Evolutionary conservation across 2,329 filamentous ascomycete genomes (phyloP), one percentile per base, ranked within the genome.

Genomic region (Arachnopeziza araneosa): DNA sequence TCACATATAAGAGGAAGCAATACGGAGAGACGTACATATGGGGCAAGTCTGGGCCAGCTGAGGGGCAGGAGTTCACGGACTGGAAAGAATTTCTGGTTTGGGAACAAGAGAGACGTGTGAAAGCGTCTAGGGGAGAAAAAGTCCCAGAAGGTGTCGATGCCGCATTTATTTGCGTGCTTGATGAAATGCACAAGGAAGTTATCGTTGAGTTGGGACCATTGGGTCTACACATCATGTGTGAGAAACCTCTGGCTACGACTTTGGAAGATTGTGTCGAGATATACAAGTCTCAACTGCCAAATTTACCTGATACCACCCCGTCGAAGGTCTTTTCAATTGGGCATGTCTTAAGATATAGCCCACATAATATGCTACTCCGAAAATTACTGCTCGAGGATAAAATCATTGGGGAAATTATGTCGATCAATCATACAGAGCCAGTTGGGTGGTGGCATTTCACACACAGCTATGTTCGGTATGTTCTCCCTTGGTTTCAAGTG

Each of bases 361-460:
- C 93, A 10, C 93, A 97, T 74, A 98, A 98, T 72, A 88, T 91
- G 74, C 77, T 93, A 59, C 80, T 99, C 26, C 85, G 92, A 55
- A 86, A 88, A 70, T 77, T 98, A 19, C 79, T 98, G 5, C 80
- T 92, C 1, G 81, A 89, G 64, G 85, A 96, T 56, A 81, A 82
- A 14, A 83, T 87, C 14, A 88, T 99, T 69, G 95, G 95, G 7
- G 89, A 97, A 58, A 79, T 97, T 30, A 78, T 96, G 56, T 93
- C 89, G 49, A 81, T 96, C 49, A 90, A 96, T 64, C 95, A 98
- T 74, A 95, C 91, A 0, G 95, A 98, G 73, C 95, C 95, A 0
- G 88, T 99, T 0, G 95, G 95, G 0, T 96, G 89, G 87, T 98
- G 92, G 91, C 95, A 98, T 73, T 98, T 96, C 72, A 81, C 89